Evolutionary conservation across 2,329 filamentous ascomycete species (phyloP).

Genomic region (Ambrosiella cleistominuta): DNA sequence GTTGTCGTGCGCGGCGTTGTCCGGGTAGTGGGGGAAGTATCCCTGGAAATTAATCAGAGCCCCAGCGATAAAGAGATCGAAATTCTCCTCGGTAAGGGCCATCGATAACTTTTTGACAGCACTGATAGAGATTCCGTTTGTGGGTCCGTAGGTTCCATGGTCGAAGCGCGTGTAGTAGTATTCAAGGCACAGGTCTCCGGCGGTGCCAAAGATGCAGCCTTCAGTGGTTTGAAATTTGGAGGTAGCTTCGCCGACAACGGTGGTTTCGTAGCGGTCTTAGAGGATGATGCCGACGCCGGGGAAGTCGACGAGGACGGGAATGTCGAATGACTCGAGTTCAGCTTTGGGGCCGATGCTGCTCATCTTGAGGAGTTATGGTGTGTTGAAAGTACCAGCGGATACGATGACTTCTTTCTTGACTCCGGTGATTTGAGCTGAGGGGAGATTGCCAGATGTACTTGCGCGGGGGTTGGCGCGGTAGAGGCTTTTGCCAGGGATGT

Average conservation of each 20-base stretch:
- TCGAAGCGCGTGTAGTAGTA: background rate
- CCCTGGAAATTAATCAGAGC: slow-evolving; percentile 35
- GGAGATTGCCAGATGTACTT: slow-evolving; percentile 16
- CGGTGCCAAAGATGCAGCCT: slow-evolving; percentile 5
- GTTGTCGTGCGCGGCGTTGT: slow-evolving; percentile 25
- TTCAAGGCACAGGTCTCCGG: slow-evolving; percentile 7
- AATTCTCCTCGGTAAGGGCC: slow-evolving; percentile 19
- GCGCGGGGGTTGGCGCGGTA: slow-evolving; percentile 21
- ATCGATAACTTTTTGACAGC: slow-evolving; percentile 12
- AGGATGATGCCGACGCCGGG: slow-evolving; percentile 32
- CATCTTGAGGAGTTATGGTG: slow-evolving; percentile 33
- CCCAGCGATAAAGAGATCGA: slow-evolving; percentile 36
- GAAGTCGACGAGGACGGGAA: slow-evolving; percentile 27
- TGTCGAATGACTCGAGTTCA: slow-evolving; percentile 26
- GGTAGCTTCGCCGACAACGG: slow-evolving; percentile 18
- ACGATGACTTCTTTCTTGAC: slow-evolving; percentile 31
- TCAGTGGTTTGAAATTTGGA: background rate
- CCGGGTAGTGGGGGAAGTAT: slow-evolving; percentile 36
- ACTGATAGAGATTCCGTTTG: slow-evolving; percentile 12
- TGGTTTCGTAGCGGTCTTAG: slow-evolving; percentile 26
- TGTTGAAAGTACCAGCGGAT: slow-evolving; percentile 31
- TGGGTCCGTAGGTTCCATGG: slow-evolving; percentile 8
- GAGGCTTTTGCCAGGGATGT: slow-evolving; percentile 14
- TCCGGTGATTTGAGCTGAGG: slow-evolving; percentile 15
- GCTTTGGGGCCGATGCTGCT: slow-evolving; percentile 29